phyloP scores from a whole-genome alignment of 2,329 filamentous ascomycete species.

The Aphanocladium album region DNA sequence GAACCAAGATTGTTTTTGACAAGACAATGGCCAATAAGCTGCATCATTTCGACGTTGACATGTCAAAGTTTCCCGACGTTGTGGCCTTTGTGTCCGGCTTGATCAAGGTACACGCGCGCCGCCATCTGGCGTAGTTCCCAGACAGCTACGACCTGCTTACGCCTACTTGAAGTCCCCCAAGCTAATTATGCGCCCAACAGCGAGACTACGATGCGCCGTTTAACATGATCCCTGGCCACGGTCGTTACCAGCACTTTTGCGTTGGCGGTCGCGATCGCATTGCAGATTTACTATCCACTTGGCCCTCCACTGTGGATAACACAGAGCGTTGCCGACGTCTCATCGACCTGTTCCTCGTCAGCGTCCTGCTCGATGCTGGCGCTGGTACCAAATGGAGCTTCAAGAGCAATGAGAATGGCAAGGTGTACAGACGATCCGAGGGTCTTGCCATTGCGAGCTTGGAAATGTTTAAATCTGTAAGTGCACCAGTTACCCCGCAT shows the following conservation, averaged over 20 bases:
- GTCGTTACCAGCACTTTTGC: conserved; percentile 78
- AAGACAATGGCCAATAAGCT: conserved; percentile 74
- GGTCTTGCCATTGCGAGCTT: conserved; percentile 71
- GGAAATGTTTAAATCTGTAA: conserved; percentile 85
- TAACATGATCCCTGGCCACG: conserved; percentile 73
- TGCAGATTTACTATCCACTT: conserved; percentile 64
- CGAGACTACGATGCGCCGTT: conserved; percentile 53
- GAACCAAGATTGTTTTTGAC: conserved; percentile 66
- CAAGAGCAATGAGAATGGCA: conserved; percentile 83
- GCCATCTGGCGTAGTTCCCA: neutral
- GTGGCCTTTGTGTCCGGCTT: conserved; percentile 86
- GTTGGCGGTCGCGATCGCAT: conserved; percentile 73
- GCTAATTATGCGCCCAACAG: conserved; percentile 25
- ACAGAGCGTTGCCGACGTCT: conserved; percentile 70
- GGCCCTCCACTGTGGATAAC: conserved; percentile 63
- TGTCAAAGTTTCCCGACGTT: conserved; percentile 76
- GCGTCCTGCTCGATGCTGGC: conserved; percentile 79
- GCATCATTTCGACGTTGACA: conserved; percentile 83
- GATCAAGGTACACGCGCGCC: conserved; percentile 68
- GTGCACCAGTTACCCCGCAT: conserved; percentile 17
- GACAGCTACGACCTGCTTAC: neutral
- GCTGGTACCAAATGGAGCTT: conserved; percentile 90
- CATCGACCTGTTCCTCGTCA: conserved; percentile 73
- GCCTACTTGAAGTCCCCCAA: neutral
- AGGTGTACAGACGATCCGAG: conserved; percentile 78